A percentile compares a stretch with the other conserved stretches of the same genome.
Evolutionary conservation across 2,329 filamentous ascomycete species (phyloP).

Genomic region (Aspergillus caelatus): DNA sequence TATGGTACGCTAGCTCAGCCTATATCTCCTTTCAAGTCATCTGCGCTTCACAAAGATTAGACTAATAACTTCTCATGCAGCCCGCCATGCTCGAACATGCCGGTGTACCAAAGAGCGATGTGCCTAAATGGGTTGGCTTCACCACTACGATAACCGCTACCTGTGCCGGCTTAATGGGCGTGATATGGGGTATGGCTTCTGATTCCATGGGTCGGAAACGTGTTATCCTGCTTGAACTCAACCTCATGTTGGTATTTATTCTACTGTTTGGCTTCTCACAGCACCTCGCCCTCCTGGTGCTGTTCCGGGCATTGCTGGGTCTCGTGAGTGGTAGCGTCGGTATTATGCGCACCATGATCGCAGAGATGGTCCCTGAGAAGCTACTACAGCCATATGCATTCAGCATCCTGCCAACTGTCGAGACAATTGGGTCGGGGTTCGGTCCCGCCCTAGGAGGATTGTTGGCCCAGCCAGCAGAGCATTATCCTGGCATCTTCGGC

Average conservation of each 20-base stretch:
- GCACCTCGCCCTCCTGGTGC: constrained; percentile 77
- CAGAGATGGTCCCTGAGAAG: constrained; percentile 86
- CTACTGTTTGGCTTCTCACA: constrained; percentile 85
- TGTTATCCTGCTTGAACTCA: constrained; percentile 73
- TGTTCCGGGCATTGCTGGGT: constrained; percentile 76
- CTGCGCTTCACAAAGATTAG: background rate
- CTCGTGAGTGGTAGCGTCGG: constrained; percentile 87
- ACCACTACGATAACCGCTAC: constrained; percentile 73
- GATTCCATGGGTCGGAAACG: constrained; percentile 82
- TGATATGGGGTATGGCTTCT: constrained; percentile 75
- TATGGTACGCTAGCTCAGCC: constrained; percentile 39
- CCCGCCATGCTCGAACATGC: constrained; percentile 85
- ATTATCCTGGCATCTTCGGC: constrained; percentile 73
- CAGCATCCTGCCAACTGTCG: constrained; percentile 88
- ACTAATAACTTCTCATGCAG: constrained; percentile 38
- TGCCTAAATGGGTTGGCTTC: constrained; percentile 78
- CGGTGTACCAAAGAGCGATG: constrained; percentile 65
- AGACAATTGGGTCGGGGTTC: constrained; percentile 84
- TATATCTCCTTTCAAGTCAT: background rate
- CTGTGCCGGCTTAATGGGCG: constrained; percentile 71
- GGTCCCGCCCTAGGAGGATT: constrained; percentile 87
- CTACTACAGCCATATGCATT: constrained; percentile 87
- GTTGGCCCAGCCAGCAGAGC: constrained; percentile 76
- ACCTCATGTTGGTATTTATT: constrained; percentile 79
- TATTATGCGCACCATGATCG: constrained; percentile 88